Percentiles rank a stretch among this genome's conserved stretches.
Conservation (phyloP, 2,329 filamentous ascomycete species). For the Aspergillus arachidicola region DNA sequence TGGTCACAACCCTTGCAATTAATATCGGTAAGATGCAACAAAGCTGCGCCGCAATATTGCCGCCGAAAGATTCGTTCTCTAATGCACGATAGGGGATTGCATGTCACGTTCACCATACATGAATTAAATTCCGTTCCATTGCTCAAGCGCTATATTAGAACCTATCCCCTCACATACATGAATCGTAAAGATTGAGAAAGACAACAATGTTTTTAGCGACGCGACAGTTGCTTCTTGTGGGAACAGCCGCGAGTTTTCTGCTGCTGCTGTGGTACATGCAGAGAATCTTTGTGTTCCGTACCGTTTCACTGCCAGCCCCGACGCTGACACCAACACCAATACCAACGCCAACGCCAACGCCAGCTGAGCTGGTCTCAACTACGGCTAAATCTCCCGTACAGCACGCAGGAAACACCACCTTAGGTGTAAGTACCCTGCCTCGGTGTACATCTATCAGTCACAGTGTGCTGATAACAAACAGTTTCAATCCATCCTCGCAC, state of each 20-base stretch:
- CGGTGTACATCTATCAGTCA: not conserved
- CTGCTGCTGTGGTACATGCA: not conserved
- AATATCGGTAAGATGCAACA: not conserved
- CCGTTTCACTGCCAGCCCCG: not conserved
- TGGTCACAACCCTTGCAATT: not conserved
- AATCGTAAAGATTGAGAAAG: not conserved
- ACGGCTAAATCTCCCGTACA: not conserved
- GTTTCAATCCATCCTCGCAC: slow-evolving; percentile 34
- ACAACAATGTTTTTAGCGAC: not conserved
- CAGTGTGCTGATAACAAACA: not conserved
- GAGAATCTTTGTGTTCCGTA: too few relatives aligned
- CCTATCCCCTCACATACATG: not conserved
- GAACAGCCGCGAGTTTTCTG: not conserved
- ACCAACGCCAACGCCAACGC: not conserved
- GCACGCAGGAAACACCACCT: not conserved
- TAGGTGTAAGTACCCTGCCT: slow-evolving; percentile 2
- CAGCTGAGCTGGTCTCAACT: not conserved
- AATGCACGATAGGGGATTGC: too few relatives aligned
- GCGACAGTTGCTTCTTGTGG: not conserved
- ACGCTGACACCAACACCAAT: not conserved
- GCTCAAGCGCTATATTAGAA: not conserved
- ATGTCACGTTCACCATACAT: not conserved
- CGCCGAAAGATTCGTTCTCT: not conserved
- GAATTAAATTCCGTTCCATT: not conserved
- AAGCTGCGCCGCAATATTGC: not conserved